Base-by-base conservation (phyloP, 2,329 filamentous ascomycete species). In the Beauveria caledonica region DNA sequence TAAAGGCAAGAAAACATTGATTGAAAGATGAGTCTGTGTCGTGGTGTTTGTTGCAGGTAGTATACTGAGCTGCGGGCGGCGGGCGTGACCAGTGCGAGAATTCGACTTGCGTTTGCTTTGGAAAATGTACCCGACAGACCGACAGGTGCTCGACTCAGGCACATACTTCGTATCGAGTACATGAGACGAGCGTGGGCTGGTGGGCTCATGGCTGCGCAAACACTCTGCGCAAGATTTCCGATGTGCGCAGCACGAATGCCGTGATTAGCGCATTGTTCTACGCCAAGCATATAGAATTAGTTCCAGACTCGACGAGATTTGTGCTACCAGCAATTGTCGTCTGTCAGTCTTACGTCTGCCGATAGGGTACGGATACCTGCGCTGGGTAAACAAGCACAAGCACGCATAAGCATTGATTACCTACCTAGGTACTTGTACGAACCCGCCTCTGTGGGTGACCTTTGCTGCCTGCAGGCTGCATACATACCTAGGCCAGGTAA, bases 51-150 rank as follows among this genome's bases (percentile, higher is more conserved):
- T 13, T 17, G 50, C 25, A 23, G 9, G 17, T n/a, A n/a, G 23
- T 25, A 25, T 33, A 36, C 33, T 36, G 11, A 13, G 39, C 39
- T 23, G 40, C n/a, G 3, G 11, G 33, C 36, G 19, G 36, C 33
- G 33, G 50, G 17, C 48, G 7, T n/a, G 25, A 40, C n/a, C 11
- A 36, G 46, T 45, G 40, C 52, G 25, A 45, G 40, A 25, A 25
- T 54, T 54, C 46, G 17, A 49, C 21, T 17, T 17, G 23, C 3
- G 7, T 21, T 23, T 45, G 42, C 23, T 27, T 36, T 46, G 55
- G 55, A 50, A 40, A 50, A 49, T 23, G 55, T 50, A 58, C 55
- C 55, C 55, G 55, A 50, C 44, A 49, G 44, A 45, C 44, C 44
- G 54, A 57, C 44, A 46, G 23, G 27, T 40, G 54, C 55, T 49